Base-by-base conservation (phyloP, 2,329 filamentous ascomycete genomes). In the Fusarium mexicanum region DNA sequence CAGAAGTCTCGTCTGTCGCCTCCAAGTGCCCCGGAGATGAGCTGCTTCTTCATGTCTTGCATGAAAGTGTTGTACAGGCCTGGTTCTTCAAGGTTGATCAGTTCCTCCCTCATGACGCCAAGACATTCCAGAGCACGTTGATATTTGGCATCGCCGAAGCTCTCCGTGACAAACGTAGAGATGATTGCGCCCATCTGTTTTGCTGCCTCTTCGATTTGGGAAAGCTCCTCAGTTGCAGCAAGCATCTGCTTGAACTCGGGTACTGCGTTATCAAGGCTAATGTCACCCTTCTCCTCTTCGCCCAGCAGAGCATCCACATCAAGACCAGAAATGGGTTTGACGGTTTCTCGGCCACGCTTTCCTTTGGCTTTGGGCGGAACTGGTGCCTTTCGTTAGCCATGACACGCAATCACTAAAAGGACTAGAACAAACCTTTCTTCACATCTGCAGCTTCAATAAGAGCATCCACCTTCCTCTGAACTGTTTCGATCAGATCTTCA, bases 171-270 rank as follows among this genome's bases (percentile, higher is more conserved):
- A 58, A 94, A 89, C 13, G 86, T 85, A 66, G 91, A 87, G 50
- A 97, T 89, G 63, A 98, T 92, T 9, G 80, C 80, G 18, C 88
- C 90, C 89, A 98, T 93, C 79, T 97, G 94, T 73, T 91, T 90
- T 11, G 91, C 87, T 2, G 93, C 92, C 24, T 91, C 88, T 68
- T 90, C 86, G 61, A 97, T 89, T 8, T 88, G 86, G 3, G 88
- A 84, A 3, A 92, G 84, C 35, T 91, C 88, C 12, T 90, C 87
- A 0, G 92, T 87, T 4, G 85, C 84, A 3, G 86, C 86, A 22
- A 98, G 86, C 7, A 92, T 88, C 80, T 94, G 94, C 80, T 95
- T 97, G 88, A 98, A 98, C 68, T 96, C 94, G 0, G 96, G 95
- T 10, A 98, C 91, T 3, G 95, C 91, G 73, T 98, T 98, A 16